Base-by-base conservation (phyloP, 1,284 basidiomycete species). In the Cutaneotrichosporon sp. region DNA sequence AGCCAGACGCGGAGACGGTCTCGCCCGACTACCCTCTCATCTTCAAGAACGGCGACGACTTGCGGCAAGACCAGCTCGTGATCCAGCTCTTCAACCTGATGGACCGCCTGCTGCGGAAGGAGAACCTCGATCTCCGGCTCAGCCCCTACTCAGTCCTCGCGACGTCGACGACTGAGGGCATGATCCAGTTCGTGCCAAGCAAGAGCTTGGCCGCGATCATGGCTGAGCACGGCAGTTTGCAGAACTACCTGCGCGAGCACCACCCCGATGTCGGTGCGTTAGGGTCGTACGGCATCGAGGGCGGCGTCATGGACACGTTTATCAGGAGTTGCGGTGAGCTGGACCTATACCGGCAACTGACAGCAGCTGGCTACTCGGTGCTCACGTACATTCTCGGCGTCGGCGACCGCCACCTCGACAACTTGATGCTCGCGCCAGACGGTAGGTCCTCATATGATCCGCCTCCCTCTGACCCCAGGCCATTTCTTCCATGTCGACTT, bases 11-110 rank as follows among this genome's bases (percentile, higher is more conserved):
- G 11, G 61, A 62, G 9, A 58, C 69, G 34, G 70, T 78, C 51
- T 69, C 63, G 14, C 73, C 71, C 5, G 89, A 93, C 75, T 99
- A 91, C 78, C 90, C 94, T 0, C 86, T 97, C 57, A 99, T 99
- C 69, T 98, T 98, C 85, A 99, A 99, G 80, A 95, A 97, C 70
- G 97, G 97, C 7, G 97, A 99, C 76, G 97, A 99, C 76, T 14
- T 56, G 38, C 88, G 96, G 26, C 97, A 99, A 78, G 70, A 75
- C 22, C 62, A 65, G 53, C 64, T 75, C 10, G 73, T 73, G 49
- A 62, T 73, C 26, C 70, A 69, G 42, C 66, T 75, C 16, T 69
- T 75, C 32, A 70, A 66, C 32, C 51, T 71, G 11, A 62, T 75
- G 97, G 95, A 99, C 77, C 86, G 91, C 36, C 82, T 99, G 16